Conservation (phyloP, 2,329 filamentous ascomycete species). For the Calcarisporium arbuscula region DNA sequence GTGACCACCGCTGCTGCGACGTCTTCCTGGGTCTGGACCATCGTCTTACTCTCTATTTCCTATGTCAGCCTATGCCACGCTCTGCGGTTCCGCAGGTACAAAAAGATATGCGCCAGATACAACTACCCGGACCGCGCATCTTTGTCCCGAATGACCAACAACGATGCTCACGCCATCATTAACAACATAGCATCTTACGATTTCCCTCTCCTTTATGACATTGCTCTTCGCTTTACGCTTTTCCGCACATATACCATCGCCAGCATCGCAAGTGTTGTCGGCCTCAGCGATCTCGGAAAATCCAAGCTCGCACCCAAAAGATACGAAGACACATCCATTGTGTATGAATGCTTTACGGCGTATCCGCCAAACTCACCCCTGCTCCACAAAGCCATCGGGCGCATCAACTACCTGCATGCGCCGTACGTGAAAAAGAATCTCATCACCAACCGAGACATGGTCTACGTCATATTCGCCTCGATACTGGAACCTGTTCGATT, state of each 20-base stretch:
- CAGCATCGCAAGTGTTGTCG: conserved; percentile 29
- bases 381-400: conserved; percentile 28
- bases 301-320: conserved; percentile 26
- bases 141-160: conserved; percentile 32
- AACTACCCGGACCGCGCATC: conserved; percentile 28
- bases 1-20: no score
- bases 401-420: conserved; percentile 34
- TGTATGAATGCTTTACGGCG: conserved; percentile 16
- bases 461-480: conserved; percentile 48
- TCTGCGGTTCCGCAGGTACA: conserved; percentile 29
- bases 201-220: conserved; percentile 31
- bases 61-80: conserved; percentile 28
- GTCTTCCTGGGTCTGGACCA: no score
- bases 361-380: conserved; percentile 21
- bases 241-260: conserved; percentile 37
- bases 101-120: conserved; percentile 20
- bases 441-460: conserved; percentile 30
- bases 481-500: conserved; percentile 59
- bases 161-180: conserved; percentile 39
- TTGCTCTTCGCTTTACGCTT: conserved; percentile 31
- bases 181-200: conserved; percentile 25
- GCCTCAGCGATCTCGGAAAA: conserved; percentile 28
- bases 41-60: no score
- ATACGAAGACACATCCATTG: conserved; percentile 12
- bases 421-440: conserved; percentile 28